A percentile compares a stretch with the other conserved stretches of the same genome.
Conservation (phyloP, 1,139 yeast species). For the Geotrichum histeridarum region DNA sequence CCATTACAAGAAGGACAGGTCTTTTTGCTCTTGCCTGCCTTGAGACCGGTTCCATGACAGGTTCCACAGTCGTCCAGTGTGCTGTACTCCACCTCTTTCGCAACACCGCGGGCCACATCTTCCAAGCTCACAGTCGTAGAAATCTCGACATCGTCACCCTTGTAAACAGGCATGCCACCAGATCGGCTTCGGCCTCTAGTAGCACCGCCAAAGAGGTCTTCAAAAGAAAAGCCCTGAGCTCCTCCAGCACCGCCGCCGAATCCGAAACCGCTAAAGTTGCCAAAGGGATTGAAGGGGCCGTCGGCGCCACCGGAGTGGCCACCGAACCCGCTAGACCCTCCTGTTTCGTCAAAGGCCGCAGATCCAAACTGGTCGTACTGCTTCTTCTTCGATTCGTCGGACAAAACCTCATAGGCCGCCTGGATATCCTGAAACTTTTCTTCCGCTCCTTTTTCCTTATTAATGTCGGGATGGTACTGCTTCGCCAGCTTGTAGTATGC, state of each 20-base stretch:
- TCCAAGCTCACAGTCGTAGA: conserved; percentile 69
- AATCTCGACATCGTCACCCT: conserved; percentile 86
- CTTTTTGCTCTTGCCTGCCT: conserved; percentile 65
- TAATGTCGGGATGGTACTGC: conserved; percentile 92
- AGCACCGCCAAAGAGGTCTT: conserved; percentile 66
- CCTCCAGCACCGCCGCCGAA: conserved; percentile 38
- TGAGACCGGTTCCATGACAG: conserved; percentile 82
- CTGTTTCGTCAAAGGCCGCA: conserved; percentile 62
- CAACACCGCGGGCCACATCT: conserved; percentile 78
- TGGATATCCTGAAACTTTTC: conserved; percentile 86
- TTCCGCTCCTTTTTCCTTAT: conserved; percentile 85
- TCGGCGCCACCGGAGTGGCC: conserved; percentile 34
- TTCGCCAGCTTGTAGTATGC: conserved; percentile 92
- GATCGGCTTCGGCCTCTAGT: conserved; percentile 31
- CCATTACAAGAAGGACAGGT: conserved; percentile 91
- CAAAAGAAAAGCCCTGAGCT: conserved; percentile 57
- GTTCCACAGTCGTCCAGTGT: conserved; percentile 73
- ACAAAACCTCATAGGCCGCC: conserved; percentile 86
- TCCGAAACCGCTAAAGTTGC: conserved; percentile 48
- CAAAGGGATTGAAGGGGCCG: conserved; percentile 37
- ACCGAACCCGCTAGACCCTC: conserved; percentile 29
- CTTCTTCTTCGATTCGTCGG: conserved; percentile 79
- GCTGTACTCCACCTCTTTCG: conserved; percentile 61
- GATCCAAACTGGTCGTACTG: conserved; percentile 93
- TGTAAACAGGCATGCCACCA: conserved; percentile 57